Conservation (phyloP, 805 yeast genomes). For the Clavispora vitiphila region DNA sequence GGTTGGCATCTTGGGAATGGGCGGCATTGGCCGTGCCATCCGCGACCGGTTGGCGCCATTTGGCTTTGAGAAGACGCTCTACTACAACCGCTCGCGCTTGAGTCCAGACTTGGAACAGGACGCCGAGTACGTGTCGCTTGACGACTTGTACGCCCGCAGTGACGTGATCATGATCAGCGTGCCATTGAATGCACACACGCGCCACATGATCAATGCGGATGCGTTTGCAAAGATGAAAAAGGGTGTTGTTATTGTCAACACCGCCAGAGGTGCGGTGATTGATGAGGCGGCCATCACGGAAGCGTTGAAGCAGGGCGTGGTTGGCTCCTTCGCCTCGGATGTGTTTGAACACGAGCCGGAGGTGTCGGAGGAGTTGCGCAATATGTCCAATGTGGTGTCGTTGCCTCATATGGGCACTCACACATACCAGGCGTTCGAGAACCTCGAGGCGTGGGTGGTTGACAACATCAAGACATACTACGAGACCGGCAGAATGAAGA, state of each 20-base stretch:
- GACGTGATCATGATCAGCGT: constrained; percentile 73
- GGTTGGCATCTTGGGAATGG: constrained; percentile 82
- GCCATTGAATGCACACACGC: constrained; percentile 71
- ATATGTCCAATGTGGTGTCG: constrained; percentile 64
- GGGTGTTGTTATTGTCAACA: constrained; percentile 73
- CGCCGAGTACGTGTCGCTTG: constrained; percentile 66
- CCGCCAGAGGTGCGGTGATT: constrained; percentile 84
- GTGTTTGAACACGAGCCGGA: constrained; percentile 74
- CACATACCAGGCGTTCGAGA: constrained; percentile 64
- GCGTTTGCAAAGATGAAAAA: constrained; percentile 67
- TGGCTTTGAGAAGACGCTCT: constrained; percentile 66
- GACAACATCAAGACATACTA: constrained; percentile 59
- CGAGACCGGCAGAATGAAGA: constrained; percentile 60
- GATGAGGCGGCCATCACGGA: constrained; percentile 57
- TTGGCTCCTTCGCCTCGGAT: constrained; percentile 66
- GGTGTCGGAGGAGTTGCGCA: constrained; percentile 56
- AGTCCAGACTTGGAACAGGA: constrained; percentile 59
- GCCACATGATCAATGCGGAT: constrained; percentile 60
- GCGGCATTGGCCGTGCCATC: constrained; percentile 84
- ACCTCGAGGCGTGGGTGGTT: constrained; percentile 78
- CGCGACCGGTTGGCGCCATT: constrained; percentile 68
- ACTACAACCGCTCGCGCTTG: constrained; percentile 64
- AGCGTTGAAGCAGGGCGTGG: constrained; percentile 57
- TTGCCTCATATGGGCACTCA: constrained; percentile 91
- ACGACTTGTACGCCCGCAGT: constrained; percentile 56